Percentiles rank a stretch among this genome's conserved stretches.
Conservation (phyloP, 2,329 filamentous ascomycete species). For the Diaporthe sp. region DNA sequence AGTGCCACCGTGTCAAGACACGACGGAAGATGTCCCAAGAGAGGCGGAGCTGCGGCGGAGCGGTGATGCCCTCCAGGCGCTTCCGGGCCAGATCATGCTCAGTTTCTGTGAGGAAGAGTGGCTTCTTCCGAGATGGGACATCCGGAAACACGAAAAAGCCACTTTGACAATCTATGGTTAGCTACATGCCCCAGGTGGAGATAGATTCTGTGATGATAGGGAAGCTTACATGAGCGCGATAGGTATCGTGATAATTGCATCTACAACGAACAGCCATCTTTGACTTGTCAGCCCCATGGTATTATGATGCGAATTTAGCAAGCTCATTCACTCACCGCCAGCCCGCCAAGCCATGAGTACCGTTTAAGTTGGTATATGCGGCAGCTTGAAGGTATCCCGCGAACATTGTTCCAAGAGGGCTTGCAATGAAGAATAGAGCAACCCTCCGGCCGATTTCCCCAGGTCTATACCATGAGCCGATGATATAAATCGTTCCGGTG, state of each 20-base stretch:
- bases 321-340: constrained; percentile 56
- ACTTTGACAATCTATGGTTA: not conserved
- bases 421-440: constrained; percentile 63
- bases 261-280: constrained; percentile 9
- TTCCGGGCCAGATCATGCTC: not conserved
- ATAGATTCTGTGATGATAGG: not conserved
- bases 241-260: constrained; percentile 11
- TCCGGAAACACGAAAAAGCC: constrained; percentile 8
- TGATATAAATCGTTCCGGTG: constrained; percentile 51
- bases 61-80: not conserved
- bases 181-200: not conserved
- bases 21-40: constrained; percentile 9
- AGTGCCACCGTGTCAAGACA: constrained; percentile 9
- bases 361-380: constrained; percentile 64
- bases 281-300: not conserved
- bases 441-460: constrained; percentile 60
- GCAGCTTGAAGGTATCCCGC: constrained; percentile 58
- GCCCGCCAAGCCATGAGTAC: constrained; percentile 61
- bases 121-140: constrained; percentile 7
- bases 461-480: constrained; percentile 54
- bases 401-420: constrained; percentile 65
- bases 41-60: not conserved
- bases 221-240: not conserved
- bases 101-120: not conserved
- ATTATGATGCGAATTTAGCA: too few species aligned